Evolutionary conservation across 2,329 filamentous ascomycete genomes (phyloP), one percentile per base, ranked within the genome.

Genomic region (Ophiostoma montium): DNA sequence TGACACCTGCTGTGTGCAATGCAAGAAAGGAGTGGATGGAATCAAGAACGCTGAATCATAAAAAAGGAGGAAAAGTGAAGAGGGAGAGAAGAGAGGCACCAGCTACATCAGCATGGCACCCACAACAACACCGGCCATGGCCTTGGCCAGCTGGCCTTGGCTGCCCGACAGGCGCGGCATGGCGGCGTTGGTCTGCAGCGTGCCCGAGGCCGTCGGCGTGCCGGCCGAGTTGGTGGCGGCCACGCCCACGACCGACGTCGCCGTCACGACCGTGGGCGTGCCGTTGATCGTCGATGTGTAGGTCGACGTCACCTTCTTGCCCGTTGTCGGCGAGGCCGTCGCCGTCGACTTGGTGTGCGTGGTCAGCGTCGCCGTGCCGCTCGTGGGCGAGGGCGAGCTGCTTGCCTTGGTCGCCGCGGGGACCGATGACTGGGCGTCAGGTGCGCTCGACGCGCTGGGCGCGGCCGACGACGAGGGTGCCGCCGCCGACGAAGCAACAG

Each of bases 231-330:
- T 47, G 31, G 48, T 48, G 63, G 16, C 57, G 11, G 66, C 62
- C 35, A 70, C 67, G 19, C 63, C 66, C 3, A 75, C 71, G 57
- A 63, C 70, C 0, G 70, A 71, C 1, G 71, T 75, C n/a, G 65
- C 65, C 11, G 71, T 74, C 45, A 74, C 60, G 12, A 68, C 64
- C 3, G 66, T 66, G 48, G 69, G 61, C 31, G 63, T 66, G 23
- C 72, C 72, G 45, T 71, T 61, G 33, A 67, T 59, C 7, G 70
- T 72, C 7, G 68, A 69, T n/a, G 71, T 75, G 52, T 62, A 60
- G 0, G 68, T 70, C 21, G 64, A 57, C 7, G 61, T 56, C 11
- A 60, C 52, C 39, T 50, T 56, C 53, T 21, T 36, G 44, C 43
- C 19, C 21, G 36, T 18, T 10, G 49, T 43, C 38, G 47, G 43